These are phyloP conservation scores for Angomonas ambiguus DNA, from an alignment of 208 protist genomes.

Conservation along the genomic window DNA sequence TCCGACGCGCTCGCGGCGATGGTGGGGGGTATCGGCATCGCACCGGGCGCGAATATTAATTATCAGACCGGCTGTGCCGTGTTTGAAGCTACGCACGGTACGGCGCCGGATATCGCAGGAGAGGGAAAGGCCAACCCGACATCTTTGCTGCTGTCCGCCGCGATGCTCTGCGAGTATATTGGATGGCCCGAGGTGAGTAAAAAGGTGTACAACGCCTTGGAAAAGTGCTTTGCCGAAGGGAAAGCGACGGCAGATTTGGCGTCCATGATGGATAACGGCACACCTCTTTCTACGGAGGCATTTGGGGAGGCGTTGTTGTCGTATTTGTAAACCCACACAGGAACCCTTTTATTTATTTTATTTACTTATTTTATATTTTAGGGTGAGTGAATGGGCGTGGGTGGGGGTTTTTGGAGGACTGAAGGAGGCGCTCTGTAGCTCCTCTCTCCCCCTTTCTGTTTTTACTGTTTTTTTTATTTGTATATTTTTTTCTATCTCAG, in stretches of 20 bases:
- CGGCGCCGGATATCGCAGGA: conserved; percentile 47
- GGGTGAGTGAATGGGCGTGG: too few relatives aligned
- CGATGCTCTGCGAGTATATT: conserved; percentile 47
- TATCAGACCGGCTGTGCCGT: conserved; percentile 41
- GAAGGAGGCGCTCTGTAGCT: too few relatives aligned
- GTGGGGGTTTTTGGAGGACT: not conserved
- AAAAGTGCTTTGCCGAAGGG: conserved; percentile 29
- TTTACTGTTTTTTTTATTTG: not conserved
- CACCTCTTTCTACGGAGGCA: conserved; percentile 26
- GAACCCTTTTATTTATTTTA: not conserved
- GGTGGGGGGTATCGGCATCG: conserved; percentile 68
- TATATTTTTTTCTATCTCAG: conserved; percentile 5
- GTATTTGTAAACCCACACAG: not conserved
- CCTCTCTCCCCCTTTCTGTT: not conserved
- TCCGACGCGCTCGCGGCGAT: conserved; percentile 57
- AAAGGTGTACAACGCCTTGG: conserved; percentile 28
- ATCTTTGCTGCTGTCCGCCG: conserved; percentile 39
- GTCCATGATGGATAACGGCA: conserved; percentile 24
- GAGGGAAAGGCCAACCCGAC: conserved; percentile 40
- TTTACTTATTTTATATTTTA: not conserved
- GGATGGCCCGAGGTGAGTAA: conserved; percentile 36
- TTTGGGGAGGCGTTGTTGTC: conserved; percentile 28
- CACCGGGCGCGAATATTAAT: conserved; percentile 59
- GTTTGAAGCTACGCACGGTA: conserved; percentile 55
- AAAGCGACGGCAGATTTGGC: conserved; percentile 34